A percentile compares a stretch with the other conserved stretches of the same genome.
Conservation (phyloP, 371 early-diverging fungal genomes). For the Apophysomyces ossiformis region DNA sequence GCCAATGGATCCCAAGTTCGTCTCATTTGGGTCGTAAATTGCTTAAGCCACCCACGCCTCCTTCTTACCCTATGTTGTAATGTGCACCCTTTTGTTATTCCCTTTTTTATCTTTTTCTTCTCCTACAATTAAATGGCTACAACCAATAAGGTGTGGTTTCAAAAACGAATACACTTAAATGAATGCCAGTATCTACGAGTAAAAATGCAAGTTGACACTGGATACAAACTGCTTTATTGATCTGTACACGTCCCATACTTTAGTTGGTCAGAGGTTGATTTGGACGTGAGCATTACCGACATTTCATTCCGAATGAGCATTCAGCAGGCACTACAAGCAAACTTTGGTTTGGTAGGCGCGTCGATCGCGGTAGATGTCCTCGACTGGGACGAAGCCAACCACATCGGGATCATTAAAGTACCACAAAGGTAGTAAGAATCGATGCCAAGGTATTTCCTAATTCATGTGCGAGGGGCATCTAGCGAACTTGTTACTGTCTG, state of each 20-base stretch:
- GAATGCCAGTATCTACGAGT: conserved; percentile 50
- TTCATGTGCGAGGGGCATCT: not conserved
- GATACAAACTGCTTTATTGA: too few relatives aligned
- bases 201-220: conserved; percentile 36
- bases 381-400: conserved; percentile 42
- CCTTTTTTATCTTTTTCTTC: not conserved
- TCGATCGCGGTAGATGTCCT: conserved; percentile 43
- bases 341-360: conserved; percentile 45
- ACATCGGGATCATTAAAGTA: conserved; percentile 44
- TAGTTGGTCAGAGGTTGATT: conserved; percentile 44
- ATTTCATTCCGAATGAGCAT: conserved; percentile 52
- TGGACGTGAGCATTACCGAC: conserved; percentile 35
- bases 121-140: conserved; percentile 3
- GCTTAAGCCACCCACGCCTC: not conserved
- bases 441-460: not conserved
- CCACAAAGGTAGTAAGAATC: conserved; percentile 37
- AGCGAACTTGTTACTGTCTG: conserved; percentile 48
- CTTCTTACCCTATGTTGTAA: too few relatives aligned
- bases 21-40: conserved; percentile 50
- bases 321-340: conserved; percentile 42
- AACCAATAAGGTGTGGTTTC: conserved; percentile 1
- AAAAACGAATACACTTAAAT: conserved; percentile 18
- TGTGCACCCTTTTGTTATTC: not conserved
- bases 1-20: conserved; percentile 80
- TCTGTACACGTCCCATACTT: not conserved